These are phyloP conservation scores for Yamadazyma philogaea DNA, from an alignment of 805 yeast species.

Conservation along the genomic window DNA sequence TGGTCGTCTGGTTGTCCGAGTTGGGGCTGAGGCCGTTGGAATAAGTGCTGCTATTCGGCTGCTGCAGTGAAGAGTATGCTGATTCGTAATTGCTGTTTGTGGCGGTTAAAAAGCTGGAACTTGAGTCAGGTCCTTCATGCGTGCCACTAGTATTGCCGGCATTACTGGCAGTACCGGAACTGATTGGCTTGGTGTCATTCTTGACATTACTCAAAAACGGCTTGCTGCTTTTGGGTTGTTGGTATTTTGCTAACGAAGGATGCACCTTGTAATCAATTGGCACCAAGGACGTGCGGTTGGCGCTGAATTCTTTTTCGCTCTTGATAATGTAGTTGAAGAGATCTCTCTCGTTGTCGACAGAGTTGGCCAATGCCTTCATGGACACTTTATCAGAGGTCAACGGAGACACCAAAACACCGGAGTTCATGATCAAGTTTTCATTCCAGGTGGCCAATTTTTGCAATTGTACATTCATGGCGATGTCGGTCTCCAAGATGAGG, in stretches of 20 bases:
- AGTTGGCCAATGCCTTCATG: constrained; percentile 71
- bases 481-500: constrained; percentile 80
- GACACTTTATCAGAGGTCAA: constrained; percentile 56
- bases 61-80: neutral
- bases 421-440: constrained; percentile 77
- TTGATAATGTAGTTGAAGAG: constrained; percentile 65
- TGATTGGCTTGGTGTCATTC: neutral
- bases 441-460: constrained; percentile 86
- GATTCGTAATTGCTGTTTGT: neutral
- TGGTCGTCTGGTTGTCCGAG: constrained; percentile 5
- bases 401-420: constrained; percentile 82
- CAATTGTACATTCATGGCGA: constrained; percentile 83
- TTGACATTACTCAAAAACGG: constrained; percentile 28
- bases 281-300: constrained; percentile 45
- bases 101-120: neutral
- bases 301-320: constrained; percentile 32
- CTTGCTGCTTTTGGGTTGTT: constrained; percentile 24
- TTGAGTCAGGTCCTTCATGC: neutral
- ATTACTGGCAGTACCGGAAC: neutral
- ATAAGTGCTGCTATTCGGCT: neutral
- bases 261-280: constrained; percentile 74
- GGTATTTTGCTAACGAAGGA: constrained; percentile 51
- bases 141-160: neutral
- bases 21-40: neutral
- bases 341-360: constrained; percentile 81